These are phyloP conservation scores for Cinnamomum chago DNA, from an alignment of 164 flowering plant genomes.

Conservation along the genomic window DNA sequence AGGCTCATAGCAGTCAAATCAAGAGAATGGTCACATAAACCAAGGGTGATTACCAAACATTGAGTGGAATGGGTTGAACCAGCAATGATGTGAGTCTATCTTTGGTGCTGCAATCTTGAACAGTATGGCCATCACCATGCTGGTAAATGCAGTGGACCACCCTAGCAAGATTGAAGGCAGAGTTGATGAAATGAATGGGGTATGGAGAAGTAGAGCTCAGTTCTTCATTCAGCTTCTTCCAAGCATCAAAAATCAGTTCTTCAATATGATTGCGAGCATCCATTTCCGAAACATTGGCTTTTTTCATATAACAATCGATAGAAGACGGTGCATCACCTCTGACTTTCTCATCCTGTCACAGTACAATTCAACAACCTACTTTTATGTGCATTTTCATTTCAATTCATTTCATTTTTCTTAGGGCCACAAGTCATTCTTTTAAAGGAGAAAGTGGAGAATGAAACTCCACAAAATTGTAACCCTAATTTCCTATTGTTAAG, in stretches of 20 bases:
- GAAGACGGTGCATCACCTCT: constrained; percentile 20
- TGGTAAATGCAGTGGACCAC: constrained; percentile 7
- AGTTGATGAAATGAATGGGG: neutral
- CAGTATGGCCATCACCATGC: constrained; percentile 17
- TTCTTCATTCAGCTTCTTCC: constrained; percentile 21
- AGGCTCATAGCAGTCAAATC: too few species aligned
- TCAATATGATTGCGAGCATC: constrained; percentile 13
- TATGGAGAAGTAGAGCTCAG: constrained; percentile 4
- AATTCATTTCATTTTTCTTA: too few species aligned
- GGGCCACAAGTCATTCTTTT: too few species aligned
- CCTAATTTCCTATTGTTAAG: neutral
- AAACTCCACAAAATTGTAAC: neutral
- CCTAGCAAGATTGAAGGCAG: constrained; percentile 11
- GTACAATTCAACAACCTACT: neutral
- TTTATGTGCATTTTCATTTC: too few species aligned
- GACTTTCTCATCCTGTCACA: constrained; percentile 12
- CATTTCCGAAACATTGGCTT: constrained; percentile 11
- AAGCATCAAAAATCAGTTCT: constrained; percentile 1
- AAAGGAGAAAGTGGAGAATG: neutral
- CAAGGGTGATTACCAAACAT: too few species aligned
- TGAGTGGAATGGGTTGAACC: neutral
- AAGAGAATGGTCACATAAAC: too few species aligned
- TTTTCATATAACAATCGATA: constrained; percentile 15
- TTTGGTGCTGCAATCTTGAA: neutral
- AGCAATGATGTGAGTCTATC: neutral